Evolutionary conservation across 2,329 filamentous ascomycete species (phyloP).

Genomic region (Apiospora malaysiana): DNA sequence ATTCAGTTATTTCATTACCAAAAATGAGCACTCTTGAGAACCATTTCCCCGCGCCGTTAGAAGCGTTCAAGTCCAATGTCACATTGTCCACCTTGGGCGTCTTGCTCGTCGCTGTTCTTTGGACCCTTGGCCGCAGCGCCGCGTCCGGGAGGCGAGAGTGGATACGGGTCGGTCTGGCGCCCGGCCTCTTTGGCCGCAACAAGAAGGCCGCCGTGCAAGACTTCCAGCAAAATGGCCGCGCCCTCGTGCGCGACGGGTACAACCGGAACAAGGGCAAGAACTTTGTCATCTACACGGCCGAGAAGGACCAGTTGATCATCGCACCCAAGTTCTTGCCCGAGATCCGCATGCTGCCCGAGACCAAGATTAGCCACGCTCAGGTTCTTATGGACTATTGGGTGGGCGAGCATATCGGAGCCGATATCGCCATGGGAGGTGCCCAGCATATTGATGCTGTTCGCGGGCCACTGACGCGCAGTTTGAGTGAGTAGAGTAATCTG

Average conservation of each 20-base stretch:
- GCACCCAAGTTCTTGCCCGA: slow-evolving; percentile 15
- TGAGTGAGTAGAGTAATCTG: no score
- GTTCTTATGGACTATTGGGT: slow-evolving; percentile 14
- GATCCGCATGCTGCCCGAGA: slow-evolving; percentile 20
- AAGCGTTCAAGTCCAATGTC: no score
- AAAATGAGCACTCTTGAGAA: no score
- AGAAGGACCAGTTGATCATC: neutral
- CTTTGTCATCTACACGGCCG: slow-evolving; percentile 15
- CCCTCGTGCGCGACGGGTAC: neutral
- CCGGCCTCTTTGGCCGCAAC: slow-evolving; percentile 8
- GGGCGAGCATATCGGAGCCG: slow-evolving; percentile 18
- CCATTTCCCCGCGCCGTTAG: no score
- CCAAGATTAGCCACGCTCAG: slow-evolving; percentile 3
- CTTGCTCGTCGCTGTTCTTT: no score
- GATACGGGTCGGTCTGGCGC: slow-evolving; percentile 1
- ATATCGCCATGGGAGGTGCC: neutral
- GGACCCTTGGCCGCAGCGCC: no score
- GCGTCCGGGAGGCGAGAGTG: neutral
- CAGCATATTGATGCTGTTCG: no score
- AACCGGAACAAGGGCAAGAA: slow-evolving; percentile 8
- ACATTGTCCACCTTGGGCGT: no score
- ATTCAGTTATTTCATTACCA: no score
- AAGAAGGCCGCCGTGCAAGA: neutral
- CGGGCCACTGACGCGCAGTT: no score
- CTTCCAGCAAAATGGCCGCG: slow-evolving; percentile 3